Conservation (phyloP, 768 basidiomycete species). For the Auricularia cornea region DNA sequence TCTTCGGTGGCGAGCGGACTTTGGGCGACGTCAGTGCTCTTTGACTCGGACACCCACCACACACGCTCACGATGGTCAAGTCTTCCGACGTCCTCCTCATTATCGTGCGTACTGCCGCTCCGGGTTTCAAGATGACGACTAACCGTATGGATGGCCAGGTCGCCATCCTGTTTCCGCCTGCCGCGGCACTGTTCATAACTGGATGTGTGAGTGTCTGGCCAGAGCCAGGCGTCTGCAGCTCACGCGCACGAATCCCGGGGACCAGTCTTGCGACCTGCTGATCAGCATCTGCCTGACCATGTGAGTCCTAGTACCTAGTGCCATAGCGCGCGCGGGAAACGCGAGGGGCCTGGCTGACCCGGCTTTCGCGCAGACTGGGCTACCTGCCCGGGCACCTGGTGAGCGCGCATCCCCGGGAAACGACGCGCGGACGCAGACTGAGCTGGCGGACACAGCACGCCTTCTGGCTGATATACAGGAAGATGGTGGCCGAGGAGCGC, state of each 20-base stretch:
- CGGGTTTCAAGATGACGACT: neutral
- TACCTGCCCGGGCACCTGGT: constrained; percentile 61
- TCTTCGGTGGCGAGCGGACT: neutral
- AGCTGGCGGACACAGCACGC: constrained; percentile 43
- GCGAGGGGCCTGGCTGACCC: neutral
- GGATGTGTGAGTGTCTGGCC: constrained; percentile 43
- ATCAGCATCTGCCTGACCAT: constrained; percentile 76
- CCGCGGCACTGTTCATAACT: constrained; percentile 65
- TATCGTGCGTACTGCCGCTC: constrained; percentile 39
- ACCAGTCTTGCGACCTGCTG: constrained; percentile 60
- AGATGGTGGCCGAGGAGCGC: constrained; percentile 78
- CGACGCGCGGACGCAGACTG: neutral
- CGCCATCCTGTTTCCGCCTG: constrained; percentile 74
- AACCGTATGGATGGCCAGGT: no score
- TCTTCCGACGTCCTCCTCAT: constrained; percentile 74
- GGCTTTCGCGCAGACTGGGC: constrained; percentile 44
- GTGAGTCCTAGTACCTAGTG: no score
- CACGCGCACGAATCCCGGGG: neutral
- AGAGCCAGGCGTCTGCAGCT: neutral
- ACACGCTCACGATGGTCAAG: constrained; percentile 33
- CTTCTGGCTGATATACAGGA: constrained; percentile 86
- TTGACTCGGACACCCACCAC: neutral
- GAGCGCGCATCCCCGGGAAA: constrained; percentile 15
- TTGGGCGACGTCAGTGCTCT: neutral
- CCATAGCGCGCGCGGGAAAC: neutral